Conservation (phyloP, 2,329 filamentous ascomycete species). For the Arthroderma sp. region DNA sequence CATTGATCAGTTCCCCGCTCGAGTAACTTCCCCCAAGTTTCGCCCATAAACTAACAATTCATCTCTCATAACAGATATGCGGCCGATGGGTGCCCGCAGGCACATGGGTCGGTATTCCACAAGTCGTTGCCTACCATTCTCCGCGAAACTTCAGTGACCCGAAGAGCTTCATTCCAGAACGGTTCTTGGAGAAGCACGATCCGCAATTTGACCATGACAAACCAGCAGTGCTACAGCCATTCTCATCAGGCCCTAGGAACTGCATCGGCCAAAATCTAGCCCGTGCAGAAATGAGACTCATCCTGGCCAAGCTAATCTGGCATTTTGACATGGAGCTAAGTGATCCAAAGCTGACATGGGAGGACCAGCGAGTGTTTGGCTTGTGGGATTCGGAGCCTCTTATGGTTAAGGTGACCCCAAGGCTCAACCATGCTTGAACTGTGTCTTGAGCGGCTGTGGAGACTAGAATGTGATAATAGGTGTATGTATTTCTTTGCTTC, state of each 20-base stretch:
- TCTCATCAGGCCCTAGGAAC: constrained; percentile 10
- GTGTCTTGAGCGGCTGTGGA: too few species aligned
- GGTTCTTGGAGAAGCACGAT: constrained; percentile 9
- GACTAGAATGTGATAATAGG: too few species aligned
- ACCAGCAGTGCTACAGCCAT: constrained; percentile 10
- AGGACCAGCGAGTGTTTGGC: background rate
- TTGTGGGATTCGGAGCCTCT: background rate
- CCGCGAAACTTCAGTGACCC: constrained; percentile 12
- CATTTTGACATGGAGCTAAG: constrained; percentile 14
- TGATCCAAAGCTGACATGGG: constrained; percentile 10
- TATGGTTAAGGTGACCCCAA: background rate
- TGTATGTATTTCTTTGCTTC: too few species aligned
- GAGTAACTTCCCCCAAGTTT: constrained; percentile 5
- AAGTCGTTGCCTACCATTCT: constrained; percentile 10
- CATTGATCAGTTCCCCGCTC: constrained; percentile 25
- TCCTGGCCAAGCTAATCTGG: constrained; percentile 13
- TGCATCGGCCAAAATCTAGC: constrained; percentile 17
- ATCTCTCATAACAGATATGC: too few species aligned
- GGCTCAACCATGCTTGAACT: too few species aligned
- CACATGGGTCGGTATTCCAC: constrained; percentile 6
- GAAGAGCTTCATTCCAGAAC: constrained; percentile 13
- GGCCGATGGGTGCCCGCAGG: too few species aligned
- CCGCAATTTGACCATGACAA: constrained; percentile 7
- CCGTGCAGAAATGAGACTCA: constrained; percentile 21
- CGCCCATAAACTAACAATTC: too few species aligned